A percentile compares a stretch with the other conserved stretches of the same genome.
Conservation (phyloP, 2,329 filamentous ascomycete genomes). For the Tolypocladium paradoxum region DNA sequence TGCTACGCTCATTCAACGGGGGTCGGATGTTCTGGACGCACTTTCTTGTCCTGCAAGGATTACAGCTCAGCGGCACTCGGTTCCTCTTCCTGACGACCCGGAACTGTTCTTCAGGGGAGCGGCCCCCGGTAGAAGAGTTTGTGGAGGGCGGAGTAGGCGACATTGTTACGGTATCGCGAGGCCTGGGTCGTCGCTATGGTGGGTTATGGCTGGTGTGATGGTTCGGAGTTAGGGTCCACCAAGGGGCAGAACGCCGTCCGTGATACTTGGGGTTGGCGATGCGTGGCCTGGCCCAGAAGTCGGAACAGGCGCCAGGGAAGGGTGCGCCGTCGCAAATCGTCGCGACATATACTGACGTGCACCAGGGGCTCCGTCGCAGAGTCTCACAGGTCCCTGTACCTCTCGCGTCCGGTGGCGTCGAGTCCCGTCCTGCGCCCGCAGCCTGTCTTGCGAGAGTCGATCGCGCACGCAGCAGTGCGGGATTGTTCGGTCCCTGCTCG, state of each 20-base stretch:
- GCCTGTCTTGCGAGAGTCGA: background rate
- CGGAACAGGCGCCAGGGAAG: background rate
- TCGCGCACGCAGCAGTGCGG: background rate
- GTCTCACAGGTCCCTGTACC: background rate
- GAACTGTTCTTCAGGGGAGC: conserved; percentile 78
- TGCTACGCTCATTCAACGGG: background rate
- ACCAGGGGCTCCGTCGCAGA: background rate
- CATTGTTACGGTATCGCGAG: conserved; percentile 36
- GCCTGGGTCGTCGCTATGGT: background rate
- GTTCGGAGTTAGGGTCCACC: background rate
- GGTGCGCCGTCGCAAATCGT: background rate
- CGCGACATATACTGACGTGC: background rate
- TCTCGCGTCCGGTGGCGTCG: background rate
- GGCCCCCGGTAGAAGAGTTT: conserved; percentile 61
- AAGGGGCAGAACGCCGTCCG: background rate
- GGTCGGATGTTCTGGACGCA: conserved; percentile 23
- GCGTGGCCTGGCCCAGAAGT: background rate
- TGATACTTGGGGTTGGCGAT: background rate
- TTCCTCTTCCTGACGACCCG: conserved; percentile 87
- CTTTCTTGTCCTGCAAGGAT: conserved; percentile 86
- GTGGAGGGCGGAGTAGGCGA: conserved; percentile 69
- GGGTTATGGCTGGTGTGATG: background rate
- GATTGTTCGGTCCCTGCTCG: background rate
- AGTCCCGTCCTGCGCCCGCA: background rate
- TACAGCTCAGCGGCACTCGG: conserved; percentile 81